Conservation (phyloP, 2,329 filamentous ascomycete species). For the Cadophora sp. region DNA sequence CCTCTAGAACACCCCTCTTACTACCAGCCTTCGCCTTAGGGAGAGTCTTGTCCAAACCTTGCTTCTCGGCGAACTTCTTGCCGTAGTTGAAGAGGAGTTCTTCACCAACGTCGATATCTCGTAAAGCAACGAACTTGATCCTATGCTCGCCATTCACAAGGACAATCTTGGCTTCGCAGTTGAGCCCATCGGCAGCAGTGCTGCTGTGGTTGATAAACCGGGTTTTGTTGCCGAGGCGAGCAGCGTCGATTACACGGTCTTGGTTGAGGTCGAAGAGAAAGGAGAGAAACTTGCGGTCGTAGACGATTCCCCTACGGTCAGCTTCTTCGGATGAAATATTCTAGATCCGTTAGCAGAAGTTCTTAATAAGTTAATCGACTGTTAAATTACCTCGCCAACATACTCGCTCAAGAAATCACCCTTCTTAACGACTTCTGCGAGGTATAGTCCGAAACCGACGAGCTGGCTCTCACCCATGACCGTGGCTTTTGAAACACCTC, state of each 20-base stretch:
- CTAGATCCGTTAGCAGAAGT: slow-evolving; percentile 46
- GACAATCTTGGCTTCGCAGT: slow-evolving; percentile 71
- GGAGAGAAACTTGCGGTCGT: slow-evolving; percentile 48
- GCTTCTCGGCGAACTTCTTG: slow-evolving; percentile 65
- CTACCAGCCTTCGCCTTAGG: slow-evolving; percentile 31
- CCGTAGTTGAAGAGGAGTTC: slow-evolving; percentile 87
- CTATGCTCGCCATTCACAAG: slow-evolving; percentile 79
- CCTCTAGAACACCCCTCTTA: slow-evolving; percentile 36
- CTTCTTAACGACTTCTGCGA: slow-evolving; percentile 51
- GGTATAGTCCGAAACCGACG: slow-evolving; percentile 74
- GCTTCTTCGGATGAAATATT: slow-evolving; percentile 56
- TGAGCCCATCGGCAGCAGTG: slow-evolving; percentile 63
- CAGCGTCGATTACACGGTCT: slow-evolving; percentile 68
- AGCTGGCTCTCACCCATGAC: slow-evolving; percentile 75
- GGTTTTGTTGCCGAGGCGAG: slow-evolving; percentile 79
- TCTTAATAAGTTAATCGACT: background rate
- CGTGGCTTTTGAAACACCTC: slow-evolving; percentile 68
- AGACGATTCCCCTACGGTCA: slow-evolving; percentile 44
- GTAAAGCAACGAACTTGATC: slow-evolving; percentile 74
- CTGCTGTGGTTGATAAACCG: slow-evolving; percentile 84
- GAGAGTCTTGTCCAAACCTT: slow-evolving; percentile 56
- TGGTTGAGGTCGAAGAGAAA: slow-evolving; percentile 61
- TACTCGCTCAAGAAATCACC: slow-evolving; percentile 85
- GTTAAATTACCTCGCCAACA: slow-evolving; percentile 67
- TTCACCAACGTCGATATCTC: slow-evolving; percentile 72